Percentiles rank a stretch among this genome's conserved stretches.
These are phyloP conservation scores for Litchi chinensis DNA, from an alignment of 345 rosid species.

Conservation along the genomic window DNA sequence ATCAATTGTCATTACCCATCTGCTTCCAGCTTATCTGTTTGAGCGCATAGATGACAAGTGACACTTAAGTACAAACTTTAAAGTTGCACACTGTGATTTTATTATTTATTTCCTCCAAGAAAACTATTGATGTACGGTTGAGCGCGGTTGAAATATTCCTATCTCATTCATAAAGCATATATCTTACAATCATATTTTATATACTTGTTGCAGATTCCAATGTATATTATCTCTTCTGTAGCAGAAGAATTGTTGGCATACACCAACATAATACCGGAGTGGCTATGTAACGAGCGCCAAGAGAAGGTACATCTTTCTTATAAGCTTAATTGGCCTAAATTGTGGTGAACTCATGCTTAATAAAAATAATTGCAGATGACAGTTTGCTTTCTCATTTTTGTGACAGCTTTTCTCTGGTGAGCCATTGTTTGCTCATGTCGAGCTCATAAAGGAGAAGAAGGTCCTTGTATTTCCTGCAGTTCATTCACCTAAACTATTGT, in stretches of 20 bases:
- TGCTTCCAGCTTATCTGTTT: not conserved
- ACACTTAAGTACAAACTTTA: not conserved
- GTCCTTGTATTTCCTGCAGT: conserved; percentile 69
- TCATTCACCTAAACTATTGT: conserved; percentile 76
- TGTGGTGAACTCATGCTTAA: conserved; percentile 4
- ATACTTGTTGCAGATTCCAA: conserved; percentile 61
- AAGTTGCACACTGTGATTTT: not conserved
- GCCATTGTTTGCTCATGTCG: conserved; percentile 64
- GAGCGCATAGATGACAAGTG: not conserved
- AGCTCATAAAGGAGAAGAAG: conserved; percentile 60
- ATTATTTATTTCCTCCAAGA: not conserved
- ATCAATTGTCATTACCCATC: not conserved
- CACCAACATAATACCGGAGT: conserved; percentile 75
- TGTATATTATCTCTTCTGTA: conserved; percentile 68
- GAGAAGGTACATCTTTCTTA: conserved; percentile 55
- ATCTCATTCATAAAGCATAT: not conserved
- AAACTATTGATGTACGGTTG: conserved; percentile 1
- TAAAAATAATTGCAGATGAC: not conserved
- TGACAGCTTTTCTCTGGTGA: conserved; percentile 81
- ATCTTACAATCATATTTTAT: conserved; percentile 9
- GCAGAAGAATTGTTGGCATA: conserved; percentile 81
- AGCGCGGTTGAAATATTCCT: not conserved
- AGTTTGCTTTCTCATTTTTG: conserved; percentile 25
- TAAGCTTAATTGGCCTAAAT: conserved; percentile 16
- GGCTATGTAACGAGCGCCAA: conserved; percentile 78